Conservation (phyloP, 305 asterid species). For the Fraxinus baroniana region DNA sequence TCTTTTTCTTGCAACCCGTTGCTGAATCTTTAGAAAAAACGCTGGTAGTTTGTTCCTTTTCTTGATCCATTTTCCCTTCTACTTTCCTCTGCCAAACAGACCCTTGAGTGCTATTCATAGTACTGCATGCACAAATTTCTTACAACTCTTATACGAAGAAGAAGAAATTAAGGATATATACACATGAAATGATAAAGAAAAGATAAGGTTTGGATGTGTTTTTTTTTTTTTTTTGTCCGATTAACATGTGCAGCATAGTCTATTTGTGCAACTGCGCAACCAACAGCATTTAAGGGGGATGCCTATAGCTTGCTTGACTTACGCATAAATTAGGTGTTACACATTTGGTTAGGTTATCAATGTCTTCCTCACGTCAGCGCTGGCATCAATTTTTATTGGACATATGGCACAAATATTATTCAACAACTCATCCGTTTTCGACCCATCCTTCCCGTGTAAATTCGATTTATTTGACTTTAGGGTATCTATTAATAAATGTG, state of each 20-base stretch:
- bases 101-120: constrained; percentile 25
- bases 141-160: neutral
- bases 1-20: constrained; percentile 19
- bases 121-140: constrained; percentile 21
- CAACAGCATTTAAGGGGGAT: constrained; percentile 20
- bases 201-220: neutral
- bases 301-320: constrained; percentile 5
- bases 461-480: neutral
- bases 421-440: neutral
- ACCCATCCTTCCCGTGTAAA: neutral
- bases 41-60: constrained; percentile 7
- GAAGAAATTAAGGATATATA: neutral
- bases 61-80: constrained; percentile 29
- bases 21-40: constrained; percentile 2
- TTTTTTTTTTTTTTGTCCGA: neutral
- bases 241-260: constrained; percentile 15
- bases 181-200: neutral
- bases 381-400: neutral
- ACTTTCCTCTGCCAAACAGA: constrained; percentile 40
- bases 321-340: constrained; percentile 20
- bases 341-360: constrained; percentile 34
- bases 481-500: neutral
- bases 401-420: neutral
- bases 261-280: constrained; percentile 25
- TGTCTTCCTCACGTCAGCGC: constrained; percentile 16